Conservation (phyloP, 2,329 filamentous ascomycete species). For the Diplodia intermedia region DNA sequence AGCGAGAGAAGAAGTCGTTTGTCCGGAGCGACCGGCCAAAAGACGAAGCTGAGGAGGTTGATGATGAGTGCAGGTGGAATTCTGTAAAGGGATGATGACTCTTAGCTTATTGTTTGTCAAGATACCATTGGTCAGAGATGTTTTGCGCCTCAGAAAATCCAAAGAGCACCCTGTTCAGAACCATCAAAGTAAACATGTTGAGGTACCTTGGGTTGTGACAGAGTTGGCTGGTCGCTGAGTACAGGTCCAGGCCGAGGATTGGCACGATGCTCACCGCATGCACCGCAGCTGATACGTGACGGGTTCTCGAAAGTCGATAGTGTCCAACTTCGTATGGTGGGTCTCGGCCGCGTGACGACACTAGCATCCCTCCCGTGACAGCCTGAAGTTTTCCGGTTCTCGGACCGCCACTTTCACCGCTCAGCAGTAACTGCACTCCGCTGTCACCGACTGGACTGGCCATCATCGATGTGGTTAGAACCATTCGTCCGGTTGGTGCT, state of each 20-base stretch:
- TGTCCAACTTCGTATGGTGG: constrained; percentile 7
- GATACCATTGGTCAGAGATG: constrained; percentile 20
- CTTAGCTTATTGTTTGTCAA: neutral
- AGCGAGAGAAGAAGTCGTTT: constrained; percentile 22
- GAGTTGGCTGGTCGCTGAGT: neutral
- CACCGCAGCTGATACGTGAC: constrained; percentile 6
- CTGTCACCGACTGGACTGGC: neutral
- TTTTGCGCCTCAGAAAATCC: constrained; percentile 10
- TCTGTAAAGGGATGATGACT: neutral
- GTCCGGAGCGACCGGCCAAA: constrained; percentile 30
- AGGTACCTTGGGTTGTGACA: neutral
- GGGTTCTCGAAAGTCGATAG: neutral
- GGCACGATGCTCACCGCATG: constrained; percentile 2
- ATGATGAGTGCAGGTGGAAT: constrained; percentile 37
- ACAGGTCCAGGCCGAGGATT: neutral
- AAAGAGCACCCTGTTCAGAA: neutral
- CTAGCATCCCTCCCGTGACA: constrained; percentile 18
- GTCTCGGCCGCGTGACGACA: constrained; percentile 14
- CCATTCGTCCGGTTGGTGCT: constrained; percentile 10
- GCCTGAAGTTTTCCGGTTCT: constrained; percentile 3
- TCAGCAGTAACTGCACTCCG: constrained; percentile 1
- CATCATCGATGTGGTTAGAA: constrained; percentile 10
- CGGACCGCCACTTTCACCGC: constrained; percentile 23
- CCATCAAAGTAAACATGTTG: neutral
- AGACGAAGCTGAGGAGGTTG: constrained; percentile 36